Base-by-base conservation (phyloP, 129 eudicot genomes). In the Lactuca sativa region DNA sequence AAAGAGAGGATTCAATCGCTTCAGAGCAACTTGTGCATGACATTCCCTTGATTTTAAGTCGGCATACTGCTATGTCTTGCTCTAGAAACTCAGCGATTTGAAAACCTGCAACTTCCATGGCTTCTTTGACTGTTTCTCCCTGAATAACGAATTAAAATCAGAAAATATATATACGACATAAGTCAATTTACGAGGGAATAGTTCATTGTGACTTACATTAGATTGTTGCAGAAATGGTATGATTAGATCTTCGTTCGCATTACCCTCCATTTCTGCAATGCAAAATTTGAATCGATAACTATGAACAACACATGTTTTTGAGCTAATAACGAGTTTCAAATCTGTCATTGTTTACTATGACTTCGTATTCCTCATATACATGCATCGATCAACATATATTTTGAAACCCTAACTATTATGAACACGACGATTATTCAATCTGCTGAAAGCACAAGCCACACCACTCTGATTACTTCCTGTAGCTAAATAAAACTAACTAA, bases 21-120 rank as follows among this genome's bases (percentile, higher is more conserved):
- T 90, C 99, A 2, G 99, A 85, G 62, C 99, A 95, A 80, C 83
- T 90, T 62, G 99, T 95, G 85, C 99, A 95, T 53, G 96, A 80
- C 99, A 95, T 95, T 52, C 97, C 97, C 63, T 85, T 90, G 49
- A 95, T 87, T 73, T 86, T 90, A 44, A 95, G 74, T 13, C 97
- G 82, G 76, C 99, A 95, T 34, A 90, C 80, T 14, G 78, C 90
- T 53, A 85, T 82, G n/a, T 87, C 96, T 74, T 87, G 92, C 54
- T 85, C 97, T 11, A 80, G 80, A 76, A 74, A 83, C 59, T 82
- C 97, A 2, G 74, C 72, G 53, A 84, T 93, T 77, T 85, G 64
- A 58, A 95, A 86, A 14, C 99, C 99, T 33, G 97, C 81, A 58
- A 85, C 90, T 82, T 95, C 95, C 12, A 95, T 72, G 48, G 95